A percentile compares a stretch with the other conserved stretches of the same genome.
phyloP scores from a whole-genome alignment of 495 filamentous ascomycete species.

The Monascus purpureus region DNA sequence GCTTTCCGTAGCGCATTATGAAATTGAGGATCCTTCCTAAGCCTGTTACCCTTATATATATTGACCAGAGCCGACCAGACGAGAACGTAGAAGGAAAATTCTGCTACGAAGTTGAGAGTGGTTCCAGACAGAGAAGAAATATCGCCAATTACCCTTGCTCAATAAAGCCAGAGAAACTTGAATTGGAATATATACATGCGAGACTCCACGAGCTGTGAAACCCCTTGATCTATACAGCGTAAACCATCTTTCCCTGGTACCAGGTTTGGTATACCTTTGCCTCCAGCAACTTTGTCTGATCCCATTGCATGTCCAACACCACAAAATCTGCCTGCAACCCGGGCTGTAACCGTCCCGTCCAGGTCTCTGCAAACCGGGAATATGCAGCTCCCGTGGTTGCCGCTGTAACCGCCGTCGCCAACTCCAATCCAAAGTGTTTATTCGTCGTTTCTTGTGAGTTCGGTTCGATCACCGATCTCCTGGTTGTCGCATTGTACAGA shows the following conservation, averaged over 20 bases:
- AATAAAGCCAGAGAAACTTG: too few relatives aligned
- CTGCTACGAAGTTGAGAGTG: too few relatives aligned
- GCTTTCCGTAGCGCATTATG: too few relatives aligned
- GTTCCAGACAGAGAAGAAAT: too few relatives aligned
- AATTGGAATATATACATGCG: too few relatives aligned
- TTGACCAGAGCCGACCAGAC: too few relatives aligned
- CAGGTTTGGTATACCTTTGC: conserved; percentile 41
- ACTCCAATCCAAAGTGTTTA: conserved; percentile 33
- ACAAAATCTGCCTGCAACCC: conserved; percentile 44
- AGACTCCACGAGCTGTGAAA: too few relatives aligned
- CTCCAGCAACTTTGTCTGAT: conserved; percentile 33
- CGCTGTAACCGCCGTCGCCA: conserved; percentile 37
- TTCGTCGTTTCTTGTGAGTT: conserved; percentile 35
- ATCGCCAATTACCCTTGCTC: too few relatives aligned
- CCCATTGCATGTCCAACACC: conserved; percentile 44
- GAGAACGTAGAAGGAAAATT: too few relatives aligned
- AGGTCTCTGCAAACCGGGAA: conserved; percentile 40
- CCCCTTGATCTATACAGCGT: too few relatives aligned
- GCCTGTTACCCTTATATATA: too few relatives aligned
- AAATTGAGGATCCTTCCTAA: too few relatives aligned
- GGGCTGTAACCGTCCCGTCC: conserved; percentile 31
- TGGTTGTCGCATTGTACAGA: conserved; percentile 46
- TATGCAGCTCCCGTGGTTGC: conserved; percentile 45
- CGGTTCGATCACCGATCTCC: conserved; percentile 38
- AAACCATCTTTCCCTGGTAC: conserved; percentile 38